phyloP scores from a whole-genome alignment of 2,329 filamentous ascomycete genomes.

The Teratosphaeriaceae sp. region DNA sequence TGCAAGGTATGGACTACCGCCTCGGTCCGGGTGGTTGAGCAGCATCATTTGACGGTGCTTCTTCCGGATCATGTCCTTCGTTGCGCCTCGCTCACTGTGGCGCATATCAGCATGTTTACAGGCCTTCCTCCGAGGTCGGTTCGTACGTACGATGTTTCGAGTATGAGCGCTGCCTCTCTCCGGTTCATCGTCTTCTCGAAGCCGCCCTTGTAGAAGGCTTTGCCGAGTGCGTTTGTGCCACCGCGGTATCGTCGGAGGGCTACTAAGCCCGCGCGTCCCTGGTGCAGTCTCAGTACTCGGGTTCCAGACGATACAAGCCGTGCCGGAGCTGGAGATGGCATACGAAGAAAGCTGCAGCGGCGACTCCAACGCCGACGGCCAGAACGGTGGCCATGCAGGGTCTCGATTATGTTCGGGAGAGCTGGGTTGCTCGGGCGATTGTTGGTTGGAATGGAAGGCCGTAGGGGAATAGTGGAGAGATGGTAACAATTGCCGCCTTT shows the following conservation, averaged over 20 bases:
- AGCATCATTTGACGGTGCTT: constrained; percentile 95
- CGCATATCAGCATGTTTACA: constrained; percentile 6
- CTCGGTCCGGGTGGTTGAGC: constrained; percentile 94
- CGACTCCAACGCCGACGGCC: constrained; percentile 54
- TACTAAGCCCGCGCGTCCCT: constrained; percentile 90
- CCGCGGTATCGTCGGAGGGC: constrained; percentile 78
- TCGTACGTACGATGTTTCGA: constrained; percentile 70
- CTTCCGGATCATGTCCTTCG: constrained; percentile 91
- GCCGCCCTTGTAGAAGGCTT: constrained; percentile 96
- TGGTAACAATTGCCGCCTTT: no score
- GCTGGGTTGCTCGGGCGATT: no score
- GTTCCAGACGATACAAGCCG: neutral
- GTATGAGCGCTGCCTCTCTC: constrained; percentile 82
- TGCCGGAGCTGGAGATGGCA: constrained; percentile 14
- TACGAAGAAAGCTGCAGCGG: constrained; percentile 61
- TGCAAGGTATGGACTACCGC: constrained; percentile 90
- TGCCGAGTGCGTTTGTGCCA: constrained; percentile 68
- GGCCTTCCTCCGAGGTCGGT: neutral
- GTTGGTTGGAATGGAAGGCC: no score
- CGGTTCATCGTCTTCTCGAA: constrained; percentile 94
- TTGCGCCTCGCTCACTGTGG: constrained; percentile 72
- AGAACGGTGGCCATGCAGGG: constrained; percentile 52
- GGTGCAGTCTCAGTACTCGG: neutral
- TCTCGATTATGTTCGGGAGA: no score
- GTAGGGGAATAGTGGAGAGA: no score